Conservation (phyloP, 2,329 filamentous ascomycete genomes). For the Trichoderma endophyticum region DNA sequence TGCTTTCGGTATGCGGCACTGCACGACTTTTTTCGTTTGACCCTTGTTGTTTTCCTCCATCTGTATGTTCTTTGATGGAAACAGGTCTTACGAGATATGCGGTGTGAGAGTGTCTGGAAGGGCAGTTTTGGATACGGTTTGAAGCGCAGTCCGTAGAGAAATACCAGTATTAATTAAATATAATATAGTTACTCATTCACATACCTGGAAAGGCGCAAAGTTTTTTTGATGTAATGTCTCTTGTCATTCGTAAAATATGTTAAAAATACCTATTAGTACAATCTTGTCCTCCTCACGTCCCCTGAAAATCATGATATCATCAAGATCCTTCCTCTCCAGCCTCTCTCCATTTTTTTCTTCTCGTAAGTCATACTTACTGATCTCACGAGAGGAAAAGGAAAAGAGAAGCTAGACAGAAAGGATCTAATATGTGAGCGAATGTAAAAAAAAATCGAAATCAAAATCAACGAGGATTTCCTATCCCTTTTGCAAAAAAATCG, state of each 20-base stretch:
- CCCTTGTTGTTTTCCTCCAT: neutral
- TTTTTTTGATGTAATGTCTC: constrained; percentile 13
- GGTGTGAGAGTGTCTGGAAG: neutral
- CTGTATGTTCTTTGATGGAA: neutral
- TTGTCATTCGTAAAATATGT: constrained; percentile 14
- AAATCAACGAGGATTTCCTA: neutral
- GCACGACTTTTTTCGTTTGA: neutral
- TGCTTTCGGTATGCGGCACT: neutral
- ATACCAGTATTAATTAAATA: neutral
- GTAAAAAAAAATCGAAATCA: neutral
- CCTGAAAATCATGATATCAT: constrained; percentile 9
- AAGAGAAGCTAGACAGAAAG: neutral
- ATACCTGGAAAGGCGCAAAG: no score
- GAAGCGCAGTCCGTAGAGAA: neutral
- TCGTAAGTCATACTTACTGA: neutral
- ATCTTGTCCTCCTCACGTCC: neutral
- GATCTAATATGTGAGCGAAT: constrained; percentile 8
- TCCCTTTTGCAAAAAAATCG: neutral
- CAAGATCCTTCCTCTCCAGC: neutral
- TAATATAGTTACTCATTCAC: neutral
- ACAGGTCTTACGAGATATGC: neutral
- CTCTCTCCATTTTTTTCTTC: neutral
- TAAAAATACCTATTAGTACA: constrained; percentile 9
- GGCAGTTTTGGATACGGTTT: neutral
- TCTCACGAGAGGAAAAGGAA: neutral